A percentile compares a stretch with the other conserved stretches of the same genome.
phyloP scores from a whole-genome alignment of 768 basidiomycete species.

The Strobilomyces echinocephalus region DNA sequence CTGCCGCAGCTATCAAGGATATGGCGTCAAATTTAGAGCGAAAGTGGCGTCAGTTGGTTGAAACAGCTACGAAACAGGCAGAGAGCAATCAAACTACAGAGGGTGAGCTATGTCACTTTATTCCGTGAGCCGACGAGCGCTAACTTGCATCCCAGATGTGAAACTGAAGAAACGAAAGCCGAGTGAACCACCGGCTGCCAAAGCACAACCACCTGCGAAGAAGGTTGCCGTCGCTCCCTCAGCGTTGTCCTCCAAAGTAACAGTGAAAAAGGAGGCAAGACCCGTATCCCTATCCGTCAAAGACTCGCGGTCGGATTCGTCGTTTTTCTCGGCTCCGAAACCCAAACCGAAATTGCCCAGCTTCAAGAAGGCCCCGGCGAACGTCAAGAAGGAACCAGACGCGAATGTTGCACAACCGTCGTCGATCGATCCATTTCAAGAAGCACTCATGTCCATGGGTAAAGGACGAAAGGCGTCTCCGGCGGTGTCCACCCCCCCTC shows the following conservation, averaged over 20 bases:
- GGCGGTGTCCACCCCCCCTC: conserved; percentile 54
- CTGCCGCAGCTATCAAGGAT: conserved; percentile 78
- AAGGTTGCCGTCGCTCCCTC: conserved; percentile 47
- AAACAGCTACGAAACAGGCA: conserved; percentile 43
- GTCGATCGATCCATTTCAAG: conserved; percentile 76
- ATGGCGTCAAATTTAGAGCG: conserved; percentile 86
- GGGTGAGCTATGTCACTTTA: conserved; percentile 67
- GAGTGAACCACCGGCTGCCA: conserved; percentile 43
- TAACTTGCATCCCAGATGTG: conserved; percentile 37
- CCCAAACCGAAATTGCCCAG: conserved; percentile 78
- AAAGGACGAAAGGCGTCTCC: conserved; percentile 62
- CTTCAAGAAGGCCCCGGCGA: conserved; percentile 71
- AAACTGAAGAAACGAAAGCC: conserved; percentile 75
- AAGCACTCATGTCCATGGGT: conserved; percentile 71
- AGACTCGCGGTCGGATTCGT: conserved; percentile 80
- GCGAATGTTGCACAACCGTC: conserved; percentile 69
- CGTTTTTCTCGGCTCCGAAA: conserved; percentile 85
- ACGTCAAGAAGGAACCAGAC: conserved; percentile 49
- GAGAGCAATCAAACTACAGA: conserved; percentile 43
- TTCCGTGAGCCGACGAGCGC: conserved; percentile 23
- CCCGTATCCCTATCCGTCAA: conserved; percentile 42
- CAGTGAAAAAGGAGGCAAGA: conserved; percentile 56
- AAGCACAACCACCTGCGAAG: conserved; percentile 57
- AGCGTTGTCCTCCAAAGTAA: conserved; percentile 25
- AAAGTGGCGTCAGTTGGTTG: conserved; percentile 70